phyloP scores from a whole-genome alignment of 495 filamentous ascomycete species.

The Aspergillus sclerotiicarbonarius region DNA sequence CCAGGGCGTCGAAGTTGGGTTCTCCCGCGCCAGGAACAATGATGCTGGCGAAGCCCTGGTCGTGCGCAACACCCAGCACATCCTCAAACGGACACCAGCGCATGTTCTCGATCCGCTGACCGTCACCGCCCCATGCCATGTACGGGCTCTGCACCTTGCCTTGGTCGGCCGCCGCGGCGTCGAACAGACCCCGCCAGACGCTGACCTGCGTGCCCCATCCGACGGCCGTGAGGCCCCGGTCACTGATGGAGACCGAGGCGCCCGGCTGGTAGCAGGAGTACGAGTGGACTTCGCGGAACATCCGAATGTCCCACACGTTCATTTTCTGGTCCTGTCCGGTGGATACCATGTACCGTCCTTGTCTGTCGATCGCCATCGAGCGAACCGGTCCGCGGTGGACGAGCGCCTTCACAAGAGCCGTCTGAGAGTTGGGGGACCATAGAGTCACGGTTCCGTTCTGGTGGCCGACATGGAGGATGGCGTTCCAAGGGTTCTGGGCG shows the following conservation, averaged over 20 bases:
- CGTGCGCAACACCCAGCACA: constrained; percentile 79
- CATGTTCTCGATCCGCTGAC: constrained; percentile 73
- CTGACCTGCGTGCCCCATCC: constrained; percentile 89
- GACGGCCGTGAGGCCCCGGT: constrained; percentile 80
- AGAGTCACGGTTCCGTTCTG: constrained; percentile 91
- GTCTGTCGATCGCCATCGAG: constrained; percentile 77
- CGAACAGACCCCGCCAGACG: constrained; percentile 85
- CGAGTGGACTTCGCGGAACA: constrained; percentile 85
- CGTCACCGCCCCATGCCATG: constrained; percentile 89
- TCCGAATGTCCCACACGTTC: constrained; percentile 95
- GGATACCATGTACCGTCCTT: constrained; percentile 94
- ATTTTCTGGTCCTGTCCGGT: constrained; percentile 88
- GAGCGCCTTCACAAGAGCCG: constrained; percentile 87
- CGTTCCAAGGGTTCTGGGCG: constrained; percentile 85
- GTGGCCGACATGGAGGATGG: constrained; percentile 85
- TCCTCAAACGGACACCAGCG: constrained; percentile 96
- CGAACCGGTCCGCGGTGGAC: constrained; percentile 94
- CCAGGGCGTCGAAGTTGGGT: constrained; percentile 92
- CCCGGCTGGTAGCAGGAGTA: constrained; percentile 87
- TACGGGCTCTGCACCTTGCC: constrained; percentile 86
- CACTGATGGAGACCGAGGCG: constrained; percentile 82
- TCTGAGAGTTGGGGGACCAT: constrained; percentile 91
- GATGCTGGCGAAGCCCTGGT: constrained; percentile 81
- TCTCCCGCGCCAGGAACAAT: constrained; percentile 92
- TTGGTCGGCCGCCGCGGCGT: constrained; percentile 63